Evolutionary conservation across 306 rosid species (phyloP), one percentile per base, ranked within the genome.

Genomic region (Macrotyloma uniflorum): DNA sequence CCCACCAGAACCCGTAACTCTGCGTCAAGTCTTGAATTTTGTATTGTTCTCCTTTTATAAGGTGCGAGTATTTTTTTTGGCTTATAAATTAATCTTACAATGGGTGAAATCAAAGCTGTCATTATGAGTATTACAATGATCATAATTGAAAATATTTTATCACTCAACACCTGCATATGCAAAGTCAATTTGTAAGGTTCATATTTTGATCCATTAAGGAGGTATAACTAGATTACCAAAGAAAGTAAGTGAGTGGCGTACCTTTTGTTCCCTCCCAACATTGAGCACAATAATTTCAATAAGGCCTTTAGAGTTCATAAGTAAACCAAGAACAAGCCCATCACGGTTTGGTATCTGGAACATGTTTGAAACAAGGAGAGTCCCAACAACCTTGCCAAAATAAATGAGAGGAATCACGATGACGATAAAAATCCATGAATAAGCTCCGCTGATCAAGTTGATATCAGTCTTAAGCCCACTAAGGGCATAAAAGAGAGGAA

Each of bases 241-340:
- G 28, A 10, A 63, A 63, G 14, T 8, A 63, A 63, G 14, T 8
- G 46, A 54, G 51, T 70, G 24, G 20, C 7, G 19, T 67, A 85
- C 94, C 88, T 90, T 86, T 36, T 89, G 97, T 74, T 94, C 97
- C 74, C 85, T 89, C 6, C 97, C 98, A 13, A 94, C 85, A 35
- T 94, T 92, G 58, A 94, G 90, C 68, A 92, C 91, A 53, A 92
- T 90, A 65, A 92, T 84, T 74, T 94, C 98, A 18, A 91, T 67
- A 5, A 94, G 89, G 76, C 98, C 98, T 77, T 94, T 94, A 11
- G 91, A 83, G 85, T 92, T 94, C 98, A 92, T 89, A 43, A 94
- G 93, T 47, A 92, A 65, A 38, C 96, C 98, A 45, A 91, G 90
- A 49, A 90, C 90, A 24, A 90, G 15, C 2, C 97, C 93, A 78